phyloP scores from a whole-genome alignment of 345 rosid species.

The Viola odorata region DNA sequence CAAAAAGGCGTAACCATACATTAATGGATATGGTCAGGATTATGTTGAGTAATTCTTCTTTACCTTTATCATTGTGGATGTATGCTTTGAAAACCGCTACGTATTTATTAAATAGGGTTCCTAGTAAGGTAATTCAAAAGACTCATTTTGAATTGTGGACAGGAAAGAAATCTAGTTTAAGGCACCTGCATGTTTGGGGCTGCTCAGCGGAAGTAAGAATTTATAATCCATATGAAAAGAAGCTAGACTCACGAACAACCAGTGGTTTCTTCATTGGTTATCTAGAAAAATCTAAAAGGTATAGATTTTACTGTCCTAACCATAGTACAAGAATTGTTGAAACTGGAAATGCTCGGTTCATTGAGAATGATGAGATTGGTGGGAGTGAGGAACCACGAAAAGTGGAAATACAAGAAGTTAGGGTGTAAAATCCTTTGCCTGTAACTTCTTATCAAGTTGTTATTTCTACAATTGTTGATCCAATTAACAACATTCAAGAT shows the following conservation, averaged over 20 bases:
- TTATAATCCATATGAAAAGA: background rate
- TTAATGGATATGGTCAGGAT: background rate
- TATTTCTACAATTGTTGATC: background rate
- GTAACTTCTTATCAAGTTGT: background rate
- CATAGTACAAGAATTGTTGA: background rate
- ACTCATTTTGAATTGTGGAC: background rate
- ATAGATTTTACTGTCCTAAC: background rate
- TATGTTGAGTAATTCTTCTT: background rate
- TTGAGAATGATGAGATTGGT: background rate
- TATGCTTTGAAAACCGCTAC: background rate
- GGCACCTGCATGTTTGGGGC: background rate
- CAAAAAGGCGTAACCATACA: background rate
- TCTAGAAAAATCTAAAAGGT: background rate
- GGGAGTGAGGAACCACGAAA: background rate
- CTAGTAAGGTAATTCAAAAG: background rate
- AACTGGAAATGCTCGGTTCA: background rate
- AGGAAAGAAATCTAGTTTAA: background rate
- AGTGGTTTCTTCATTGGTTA: background rate
- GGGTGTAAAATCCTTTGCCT: background rate
- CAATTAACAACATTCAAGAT: background rate
- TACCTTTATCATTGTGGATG: background rate
- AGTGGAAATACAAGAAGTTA: background rate
- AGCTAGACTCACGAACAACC: background rate
- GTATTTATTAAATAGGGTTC: background rate
- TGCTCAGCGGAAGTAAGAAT: background rate